Conservation (phyloP, 257 asterid species). For the Buddleja alternifolia region DNA sequence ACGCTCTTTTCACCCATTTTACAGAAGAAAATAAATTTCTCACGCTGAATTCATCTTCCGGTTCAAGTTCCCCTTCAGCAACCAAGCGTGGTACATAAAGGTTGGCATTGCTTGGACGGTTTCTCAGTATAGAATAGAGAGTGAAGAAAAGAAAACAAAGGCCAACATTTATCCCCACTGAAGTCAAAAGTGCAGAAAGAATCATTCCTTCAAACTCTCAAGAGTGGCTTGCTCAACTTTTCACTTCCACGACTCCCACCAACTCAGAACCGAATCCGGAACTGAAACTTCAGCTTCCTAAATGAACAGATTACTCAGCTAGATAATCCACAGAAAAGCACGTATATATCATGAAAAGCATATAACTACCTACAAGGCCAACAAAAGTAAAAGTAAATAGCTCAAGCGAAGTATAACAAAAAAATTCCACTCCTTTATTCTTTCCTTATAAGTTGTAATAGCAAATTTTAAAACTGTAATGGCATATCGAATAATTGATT, state of each 20-base stretch:
- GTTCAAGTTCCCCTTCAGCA: constrained; percentile 60
- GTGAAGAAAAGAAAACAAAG: constrained; percentile 61
- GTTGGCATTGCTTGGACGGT: constrained; percentile 63
- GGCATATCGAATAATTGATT: neutral
- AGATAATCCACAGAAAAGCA: constrained; percentile 25
- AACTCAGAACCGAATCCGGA: constrained; percentile 25
- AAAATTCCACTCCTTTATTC: too few relatives aligned
- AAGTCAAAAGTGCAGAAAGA: constrained; percentile 86
- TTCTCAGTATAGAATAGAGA: constrained; percentile 71
- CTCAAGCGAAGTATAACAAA: constrained; percentile 1
- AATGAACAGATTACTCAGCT: constrained; percentile 8
- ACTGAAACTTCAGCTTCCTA: constrained; percentile 11
- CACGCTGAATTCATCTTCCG: constrained; percentile 39
- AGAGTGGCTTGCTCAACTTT: constrained; percentile 4
- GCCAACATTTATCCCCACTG: constrained; percentile 83
- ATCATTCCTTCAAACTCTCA: constrained; percentile 63
- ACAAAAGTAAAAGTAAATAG: constrained; percentile 1
- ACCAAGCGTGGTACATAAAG: constrained; percentile 82
- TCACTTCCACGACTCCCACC: constrained; percentile 13
- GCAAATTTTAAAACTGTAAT: neutral
- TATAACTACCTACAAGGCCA: neutral
- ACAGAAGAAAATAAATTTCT: constrained; percentile 59
- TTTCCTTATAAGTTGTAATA: neutral
- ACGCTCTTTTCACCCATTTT: constrained; percentile 82
- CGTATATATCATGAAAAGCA: constrained; percentile 14